phyloP scores from a whole-genome alignment of 2,329 filamentous ascomycete species.

The Trichocomaceae sp. region DNA sequence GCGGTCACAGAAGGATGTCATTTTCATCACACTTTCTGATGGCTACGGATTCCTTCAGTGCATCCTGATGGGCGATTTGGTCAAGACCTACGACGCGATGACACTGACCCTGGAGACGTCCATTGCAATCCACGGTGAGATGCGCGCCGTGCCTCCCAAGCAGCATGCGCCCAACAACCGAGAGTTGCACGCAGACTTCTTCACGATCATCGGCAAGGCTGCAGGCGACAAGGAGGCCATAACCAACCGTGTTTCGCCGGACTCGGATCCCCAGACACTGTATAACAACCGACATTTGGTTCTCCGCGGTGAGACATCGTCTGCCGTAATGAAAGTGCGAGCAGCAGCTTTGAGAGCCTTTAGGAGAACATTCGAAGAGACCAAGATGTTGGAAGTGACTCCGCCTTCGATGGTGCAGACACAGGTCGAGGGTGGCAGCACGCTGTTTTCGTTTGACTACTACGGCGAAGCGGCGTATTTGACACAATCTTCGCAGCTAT shows the following conservation, averaged over 20 bases:
- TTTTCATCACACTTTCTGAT: slow-evolving; percentile 80
- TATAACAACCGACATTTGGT: slow-evolving; percentile 79
- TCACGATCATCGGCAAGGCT: slow-evolving; percentile 68
- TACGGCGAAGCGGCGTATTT: slow-evolving; percentile 88
- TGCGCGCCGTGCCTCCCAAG: slow-evolving; percentile 71
- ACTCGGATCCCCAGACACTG: slow-evolving; percentile 64
- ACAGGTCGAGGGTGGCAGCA: slow-evolving; percentile 86
- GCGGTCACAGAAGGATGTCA: slow-evolving; percentile 72
- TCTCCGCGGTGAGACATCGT: slow-evolving; percentile 74
- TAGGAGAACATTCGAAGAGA: slow-evolving; percentile 68
- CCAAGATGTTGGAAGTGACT: slow-evolving; percentile 72
- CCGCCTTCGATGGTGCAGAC: slow-evolving; percentile 92
- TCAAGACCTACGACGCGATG: slow-evolving; percentile 86
- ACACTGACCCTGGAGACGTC: slow-evolving; percentile 83
- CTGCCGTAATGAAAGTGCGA: slow-evolving; percentile 81
- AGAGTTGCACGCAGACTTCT: slow-evolving; percentile 87
- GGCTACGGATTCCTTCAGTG: slow-evolving; percentile 83
- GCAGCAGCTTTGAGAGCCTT: slow-evolving; percentile 76
- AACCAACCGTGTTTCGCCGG: slow-evolving; percentile 69
- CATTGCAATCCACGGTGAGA: slow-evolving; percentile 74
- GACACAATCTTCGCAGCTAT: slow-evolving; percentile 94
- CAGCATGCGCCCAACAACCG: slow-evolving; percentile 74
- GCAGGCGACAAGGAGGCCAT: slow-evolving; percentile 85
- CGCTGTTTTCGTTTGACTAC: slow-evolving; percentile 82
- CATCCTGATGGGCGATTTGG: slow-evolving; percentile 70